phyloP scores from a whole-genome alignment of 306 rosid genomes.

The Dalbergia oliveri region DNA sequence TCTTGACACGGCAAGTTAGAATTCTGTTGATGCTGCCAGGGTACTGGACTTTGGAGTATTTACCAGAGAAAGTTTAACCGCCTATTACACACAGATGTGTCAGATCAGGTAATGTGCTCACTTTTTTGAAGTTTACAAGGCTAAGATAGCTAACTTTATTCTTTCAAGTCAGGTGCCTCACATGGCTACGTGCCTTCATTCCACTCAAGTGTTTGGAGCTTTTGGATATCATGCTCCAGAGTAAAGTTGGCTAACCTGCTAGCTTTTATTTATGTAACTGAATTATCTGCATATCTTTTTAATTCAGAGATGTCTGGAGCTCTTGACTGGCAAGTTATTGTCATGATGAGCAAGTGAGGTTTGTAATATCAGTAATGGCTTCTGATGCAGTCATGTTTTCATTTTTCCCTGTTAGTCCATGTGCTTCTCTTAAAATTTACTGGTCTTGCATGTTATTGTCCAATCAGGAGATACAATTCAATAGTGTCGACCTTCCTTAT shows the following conservation, averaged over 20 bases:
- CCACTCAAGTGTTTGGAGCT: constrained; percentile 76
- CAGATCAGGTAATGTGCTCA: constrained; percentile 75
- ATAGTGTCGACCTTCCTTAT: too few species aligned
- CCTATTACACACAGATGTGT: constrained; percentile 70
- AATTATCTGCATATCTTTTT: not conserved
- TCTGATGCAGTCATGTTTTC: too few species aligned
- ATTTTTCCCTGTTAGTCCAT: too few species aligned
- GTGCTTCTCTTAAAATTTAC: too few species aligned
- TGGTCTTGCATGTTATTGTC: too few species aligned
- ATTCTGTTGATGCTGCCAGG: constrained; percentile 71
- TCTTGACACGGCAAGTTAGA: constrained; percentile 73
- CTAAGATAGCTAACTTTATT: constrained; percentile 74
- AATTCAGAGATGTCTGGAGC: too few species aligned
- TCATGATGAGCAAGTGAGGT: too few species aligned
- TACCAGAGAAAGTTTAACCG: constrained; percentile 73
- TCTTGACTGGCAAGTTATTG: too few species aligned
- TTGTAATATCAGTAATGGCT: too few species aligned
- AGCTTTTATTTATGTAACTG: constrained; percentile 10
- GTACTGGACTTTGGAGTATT: constrained; percentile 60
- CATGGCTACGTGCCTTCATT: constrained; percentile 86
- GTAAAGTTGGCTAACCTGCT: constrained; percentile 48
- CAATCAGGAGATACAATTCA: too few species aligned
- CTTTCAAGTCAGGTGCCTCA: constrained; percentile 81
- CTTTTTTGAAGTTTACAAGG: constrained; percentile 70
- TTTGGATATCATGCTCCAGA: constrained; percentile 86